A percentile compares a stretch with the other conserved stretches of the same genome.
These are phyloP conservation scores for Trichoderma sp. DNA, from an alignment of 2,329 filamentous ascomycete genomes.

Conservation along the genomic window DNA sequence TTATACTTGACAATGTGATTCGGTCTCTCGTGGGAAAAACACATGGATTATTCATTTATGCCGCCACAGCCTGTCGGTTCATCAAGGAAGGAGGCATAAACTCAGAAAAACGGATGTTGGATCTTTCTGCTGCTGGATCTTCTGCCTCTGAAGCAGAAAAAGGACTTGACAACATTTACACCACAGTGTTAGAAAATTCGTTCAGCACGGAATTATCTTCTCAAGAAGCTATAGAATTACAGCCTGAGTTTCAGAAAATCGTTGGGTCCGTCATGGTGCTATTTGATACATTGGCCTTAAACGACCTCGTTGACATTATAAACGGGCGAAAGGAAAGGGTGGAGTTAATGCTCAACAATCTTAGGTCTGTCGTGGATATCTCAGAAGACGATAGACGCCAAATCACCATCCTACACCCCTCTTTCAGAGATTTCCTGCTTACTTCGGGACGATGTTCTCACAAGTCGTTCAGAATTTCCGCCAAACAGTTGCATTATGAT, in stretches of 20 bases:
- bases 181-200: not conserved
- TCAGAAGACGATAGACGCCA: not conserved
- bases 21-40: not conserved
- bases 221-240: not conserved
- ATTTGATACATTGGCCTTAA: not conserved
- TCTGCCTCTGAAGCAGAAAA: not conserved
- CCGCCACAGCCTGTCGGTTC: not conserved
- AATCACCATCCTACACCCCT: not conserved
- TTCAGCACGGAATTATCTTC: not conserved
- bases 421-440: not conserved
- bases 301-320: not conserved
- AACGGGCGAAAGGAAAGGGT: not conserved
- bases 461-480: not conserved
- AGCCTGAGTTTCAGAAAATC: not conserved
- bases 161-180: not conserved
- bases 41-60: not conserved
- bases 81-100: not conserved
- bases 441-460: not conserved
- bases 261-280: not conserved
- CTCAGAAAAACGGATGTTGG: not conserved
- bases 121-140: not conserved
- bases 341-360: not conserved
- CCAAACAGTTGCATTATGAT: not conserved
- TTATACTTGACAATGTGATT: not conserved
- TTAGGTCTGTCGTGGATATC: not conserved